Evolutionary conservation across 2,329 filamentous ascomycete species (phyloP).

Genomic region (Sporothrix curviconia): DNA sequence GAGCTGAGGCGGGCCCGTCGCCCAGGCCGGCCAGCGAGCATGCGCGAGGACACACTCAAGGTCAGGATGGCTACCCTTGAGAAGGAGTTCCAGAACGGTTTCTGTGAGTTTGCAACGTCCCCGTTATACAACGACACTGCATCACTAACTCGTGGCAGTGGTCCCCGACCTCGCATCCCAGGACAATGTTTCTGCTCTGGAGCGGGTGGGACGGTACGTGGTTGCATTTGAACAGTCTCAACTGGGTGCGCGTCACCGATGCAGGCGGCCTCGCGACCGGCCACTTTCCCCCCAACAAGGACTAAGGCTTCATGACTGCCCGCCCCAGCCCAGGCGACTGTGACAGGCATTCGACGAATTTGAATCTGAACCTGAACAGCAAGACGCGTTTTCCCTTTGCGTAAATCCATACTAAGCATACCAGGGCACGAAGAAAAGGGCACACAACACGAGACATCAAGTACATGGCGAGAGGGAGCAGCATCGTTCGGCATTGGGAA

Average conservation of each 20-base stretch:
- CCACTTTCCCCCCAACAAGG: conserved; percentile 66
- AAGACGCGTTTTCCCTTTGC: too few relatives aligned
- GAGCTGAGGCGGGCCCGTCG: conserved; percentile 62
- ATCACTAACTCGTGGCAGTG: conserved; percentile 35
- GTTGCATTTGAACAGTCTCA: conserved; percentile 68
- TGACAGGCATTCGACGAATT: too few relatives aligned
- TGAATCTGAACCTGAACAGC: too few relatives aligned
- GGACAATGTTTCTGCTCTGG: conserved; percentile 58
- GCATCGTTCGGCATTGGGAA: too few relatives aligned
- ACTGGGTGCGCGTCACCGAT: conserved; percentile 68
- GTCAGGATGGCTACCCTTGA: conserved; percentile 63
- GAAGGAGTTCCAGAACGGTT: conserved; percentile 76
- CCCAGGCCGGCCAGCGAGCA: conserved; percentile 70
- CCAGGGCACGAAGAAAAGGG: background rate
- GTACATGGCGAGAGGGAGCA: too few relatives aligned
- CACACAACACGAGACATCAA: background rate
- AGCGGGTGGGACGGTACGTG: conserved; percentile 78
- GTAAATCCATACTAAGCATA: background rate
- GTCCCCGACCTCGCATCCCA: conserved; percentile 68
- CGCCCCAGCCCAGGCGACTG: too few relatives aligned
- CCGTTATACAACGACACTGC: conserved; percentile 3
- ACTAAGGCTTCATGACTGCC: conserved; percentile 14
- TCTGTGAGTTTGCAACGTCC: conserved; percentile 47
- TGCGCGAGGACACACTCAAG: conserved; percentile 69
- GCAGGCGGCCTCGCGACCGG: conserved; percentile 59